Conservation (phyloP, 495 filamentous ascomycete genomes). For the Cercophora samala region DNA sequence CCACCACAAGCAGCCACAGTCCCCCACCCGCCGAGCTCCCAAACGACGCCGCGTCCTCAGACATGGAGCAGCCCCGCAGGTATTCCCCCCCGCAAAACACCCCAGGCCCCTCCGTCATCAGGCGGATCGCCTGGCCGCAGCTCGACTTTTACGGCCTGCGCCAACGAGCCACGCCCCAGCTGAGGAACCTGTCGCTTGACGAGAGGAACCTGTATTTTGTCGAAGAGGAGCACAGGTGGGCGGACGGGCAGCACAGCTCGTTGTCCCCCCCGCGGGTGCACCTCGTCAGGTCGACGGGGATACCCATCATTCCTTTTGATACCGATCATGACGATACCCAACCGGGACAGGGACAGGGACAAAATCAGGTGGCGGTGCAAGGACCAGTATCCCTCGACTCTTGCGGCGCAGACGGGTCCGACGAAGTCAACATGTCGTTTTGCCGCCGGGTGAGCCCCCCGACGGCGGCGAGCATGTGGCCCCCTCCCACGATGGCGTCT, state of each 20-base stretch:
- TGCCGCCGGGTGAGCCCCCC: slow-evolving; percentile 33
- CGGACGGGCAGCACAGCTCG: slow-evolving; percentile 43
- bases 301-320: slow-evolving; percentile 45
- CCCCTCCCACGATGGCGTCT: background rate
- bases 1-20: background rate
- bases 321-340: too few species aligned
- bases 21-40: background rate
- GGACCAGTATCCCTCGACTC: slow-evolving; percentile 54
- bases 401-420: slow-evolving; percentile 48
- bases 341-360: background rate
- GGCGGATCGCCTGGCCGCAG: slow-evolving; percentile 53
- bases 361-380: too few species aligned
- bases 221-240: slow-evolving; percentile 51
- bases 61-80: background rate
- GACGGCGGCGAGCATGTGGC: background rate
- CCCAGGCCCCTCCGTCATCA: slow-evolving; percentile 50
- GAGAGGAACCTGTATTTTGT: slow-evolving; percentile 45
- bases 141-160: slow-evolving; percentile 57
- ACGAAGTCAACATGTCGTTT: slow-evolving; percentile 45
- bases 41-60: background rate
- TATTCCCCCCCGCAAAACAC: slow-evolving; percentile 17
- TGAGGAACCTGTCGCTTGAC: slow-evolving; percentile 56
- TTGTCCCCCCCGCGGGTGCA: slow-evolving; percentile 42
- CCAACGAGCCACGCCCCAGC: slow-evolving; percentile 52
- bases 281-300: slow-evolving; percentile 48